phyloP scores from a whole-genome alignment of 768 basidiomycete genomes.

The Mycena polygramma region DNA sequence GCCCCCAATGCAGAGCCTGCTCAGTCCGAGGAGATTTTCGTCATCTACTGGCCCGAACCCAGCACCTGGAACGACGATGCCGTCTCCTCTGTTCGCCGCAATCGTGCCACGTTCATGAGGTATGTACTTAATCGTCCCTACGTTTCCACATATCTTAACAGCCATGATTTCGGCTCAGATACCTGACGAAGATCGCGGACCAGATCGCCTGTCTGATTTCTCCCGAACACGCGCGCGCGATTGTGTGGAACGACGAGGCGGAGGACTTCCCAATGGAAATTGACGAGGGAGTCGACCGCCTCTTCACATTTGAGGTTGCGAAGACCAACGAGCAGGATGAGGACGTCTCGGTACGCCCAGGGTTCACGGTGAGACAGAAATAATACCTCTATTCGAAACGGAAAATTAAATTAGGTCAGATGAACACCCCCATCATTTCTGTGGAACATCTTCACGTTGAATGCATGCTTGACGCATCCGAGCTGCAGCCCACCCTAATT shows the following conservation, averaged over 20 bases:
- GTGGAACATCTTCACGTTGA: constrained; percentile 27
- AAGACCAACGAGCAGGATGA: constrained; percentile 71
- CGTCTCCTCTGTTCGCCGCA: constrained; percentile 57
- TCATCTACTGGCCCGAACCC: constrained; percentile 74
- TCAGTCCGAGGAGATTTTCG: constrained; percentile 50
- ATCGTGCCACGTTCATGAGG: constrained; percentile 75
- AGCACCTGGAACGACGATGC: constrained; percentile 70
- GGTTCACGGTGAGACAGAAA: constrained; percentile 57
- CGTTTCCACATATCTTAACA: background rate
- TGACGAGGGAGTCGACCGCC: constrained; percentile 59
- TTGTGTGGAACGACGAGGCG: constrained; percentile 58
- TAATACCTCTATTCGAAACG: background rate
- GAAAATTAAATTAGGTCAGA: constrained; percentile 2
- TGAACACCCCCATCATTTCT: constrained; percentile 28
- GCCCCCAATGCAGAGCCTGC: constrained; percentile 16
- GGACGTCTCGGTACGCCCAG: constrained; percentile 55
- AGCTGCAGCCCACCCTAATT: constrained; percentile 47
- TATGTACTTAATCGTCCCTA: constrained; percentile 38
- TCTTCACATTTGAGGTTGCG: constrained; percentile 67
- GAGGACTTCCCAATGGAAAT: constrained; percentile 44
- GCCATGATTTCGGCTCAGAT: constrained; percentile 50
- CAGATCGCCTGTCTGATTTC: constrained; percentile 67
- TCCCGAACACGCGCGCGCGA: constrained; percentile 55
- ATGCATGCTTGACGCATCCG: constrained; percentile 16
- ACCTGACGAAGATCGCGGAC: constrained; percentile 71